These are phyloP conservation scores for Stephanocyclus meneghinianus DNA, from an alignment of 352 stramenopile genomes.

Conservation along the genomic window DNA sequence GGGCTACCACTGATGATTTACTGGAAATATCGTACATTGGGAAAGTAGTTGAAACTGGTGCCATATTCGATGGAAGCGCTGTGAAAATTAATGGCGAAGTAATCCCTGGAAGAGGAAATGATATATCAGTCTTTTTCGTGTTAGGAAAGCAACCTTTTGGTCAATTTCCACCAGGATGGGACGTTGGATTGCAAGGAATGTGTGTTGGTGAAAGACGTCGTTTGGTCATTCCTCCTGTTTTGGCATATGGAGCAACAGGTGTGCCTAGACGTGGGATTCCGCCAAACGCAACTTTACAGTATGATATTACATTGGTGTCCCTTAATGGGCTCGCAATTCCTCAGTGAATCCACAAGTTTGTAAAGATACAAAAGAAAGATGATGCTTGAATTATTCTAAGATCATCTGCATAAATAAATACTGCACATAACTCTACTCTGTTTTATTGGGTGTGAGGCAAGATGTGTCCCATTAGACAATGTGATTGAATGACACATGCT, in stretches of 20 bases:
- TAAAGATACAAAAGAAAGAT: neutral
- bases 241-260: conserved; percentile 71
- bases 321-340: conserved; percentile 77
- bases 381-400: neutral
- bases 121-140: conserved; percentile 79
- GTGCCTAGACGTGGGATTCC: conserved; percentile 72
- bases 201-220: conserved; percentile 70
- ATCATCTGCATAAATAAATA: neutral
- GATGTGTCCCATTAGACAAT: too few species aligned
- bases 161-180: conserved; percentile 78
- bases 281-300: conserved; percentile 75
- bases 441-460: too few species aligned
- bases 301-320: conserved; percentile 79
- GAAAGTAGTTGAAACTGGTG: conserved; percentile 64
- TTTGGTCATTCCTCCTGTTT: conserved; percentile 70
- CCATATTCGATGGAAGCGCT: conserved; percentile 76
- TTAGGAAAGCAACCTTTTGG: conserved; percentile 79
- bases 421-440: too few species aligned
- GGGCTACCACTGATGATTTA: conserved; percentile 70
- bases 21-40: conserved; percentile 79
- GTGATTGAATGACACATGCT: too few species aligned
- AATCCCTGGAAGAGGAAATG: conserved; percentile 73
- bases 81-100: conserved; percentile 74
- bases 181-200: conserved; percentile 70
- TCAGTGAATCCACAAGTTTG: conserved; percentile 38